Base-by-base conservation (phyloP, 139 green algal species). In the Tetraselmis striata region DNA sequence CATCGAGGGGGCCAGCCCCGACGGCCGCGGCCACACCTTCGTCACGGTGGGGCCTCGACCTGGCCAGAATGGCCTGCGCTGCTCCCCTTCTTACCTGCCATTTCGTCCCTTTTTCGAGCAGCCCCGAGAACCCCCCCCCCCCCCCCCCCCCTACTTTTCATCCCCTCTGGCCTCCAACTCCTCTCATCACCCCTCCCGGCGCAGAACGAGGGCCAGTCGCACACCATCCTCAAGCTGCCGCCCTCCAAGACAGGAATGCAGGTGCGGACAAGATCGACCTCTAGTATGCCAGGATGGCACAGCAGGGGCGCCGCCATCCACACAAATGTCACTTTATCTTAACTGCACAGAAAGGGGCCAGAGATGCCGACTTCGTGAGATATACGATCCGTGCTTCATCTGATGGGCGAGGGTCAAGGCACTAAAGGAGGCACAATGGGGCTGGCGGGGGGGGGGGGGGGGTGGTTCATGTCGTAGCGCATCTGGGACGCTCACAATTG, bases 221-320 rank as follows among this genome's bases (percentile, higher is more conserved):
- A 89, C 31, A 86, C 89, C 23, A 31, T 93, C 1, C 29, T 93
- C 0, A 79, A 87, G 2, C 83, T 92, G 23, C 91, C 91, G 0
- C 84, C 84, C 26, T 91, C 90, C 0, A 83, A 83, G 1, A 92
- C 89, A 31, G 90, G 90, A 30, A 59, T 81, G 2, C 78, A 85
- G 84, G 90, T 93, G 75, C n/a, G 24, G 59, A n/a, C 30, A 45
- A 1, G 59, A 29, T 59, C 67, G 59, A 0, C 29, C 1, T 83
- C 31, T 30, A 23, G 22, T 5, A 77, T 1, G n/a, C 0, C 28
- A 28, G 2, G 30, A 2, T 5, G 11, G 32, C 27, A 74, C 24
- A 25, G 2, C 1, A 28, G 24, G 77, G 23, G 25, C 67, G 77
- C 29, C 32, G 1, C 45, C 27, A 25, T 0, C 28, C 45, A n/a